Evolutionary conservation across 805 yeast genomes (phyloP), one percentile per base, ranked within the genome.

Genomic region (Wickerhamiella vanderwaltii): DNA sequence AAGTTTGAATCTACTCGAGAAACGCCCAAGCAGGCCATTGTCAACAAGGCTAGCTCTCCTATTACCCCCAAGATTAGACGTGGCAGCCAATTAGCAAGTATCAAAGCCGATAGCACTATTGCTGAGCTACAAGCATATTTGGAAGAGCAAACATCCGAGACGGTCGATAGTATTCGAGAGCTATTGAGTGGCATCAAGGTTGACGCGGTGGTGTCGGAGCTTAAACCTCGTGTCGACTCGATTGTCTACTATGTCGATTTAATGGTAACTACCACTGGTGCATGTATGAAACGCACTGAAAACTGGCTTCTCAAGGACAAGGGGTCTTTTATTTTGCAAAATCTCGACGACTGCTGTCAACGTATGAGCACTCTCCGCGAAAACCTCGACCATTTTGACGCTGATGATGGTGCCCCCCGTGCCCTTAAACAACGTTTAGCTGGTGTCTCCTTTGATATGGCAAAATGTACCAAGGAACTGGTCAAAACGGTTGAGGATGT

Each of bases 401-500:
- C 49, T 19, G 58, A 57, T 20, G 61, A 64, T 15, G 77, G 71
- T 56, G 95, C 95, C 2, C 94, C 85, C 56, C 50, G 53, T 6
- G 38, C 43, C 2, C 79, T 85, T 65, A 84, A 84, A 61, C 96
- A 88, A 61, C 73, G 96, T 54, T 72, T 88, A 49, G 97, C 97
- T 0, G 96, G 96, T 2, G 80, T 87, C 51, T 88, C 95, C 22
- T 88, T 86, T 64, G 97, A 88, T 59, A 83, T 88, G 63, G 96
- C 96, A 18, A 86, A 88, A 61, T 81, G 94, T 59, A 88, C 96
- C 4, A 88, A 87, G 60, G 97, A 88, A 60, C 70, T 88, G 56
- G 97, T 88, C 16, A 87, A 87, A 64, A 83, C 94, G 1, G 95
- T 88, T 4, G 96, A 88, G 58, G 96, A 87, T 57, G 94, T 94